These are phyloP conservation scores for Diaporthe australafricana DNA, from an alignment of 2,329 filamentous ascomycete genomes.

Conservation along the genomic window DNA sequence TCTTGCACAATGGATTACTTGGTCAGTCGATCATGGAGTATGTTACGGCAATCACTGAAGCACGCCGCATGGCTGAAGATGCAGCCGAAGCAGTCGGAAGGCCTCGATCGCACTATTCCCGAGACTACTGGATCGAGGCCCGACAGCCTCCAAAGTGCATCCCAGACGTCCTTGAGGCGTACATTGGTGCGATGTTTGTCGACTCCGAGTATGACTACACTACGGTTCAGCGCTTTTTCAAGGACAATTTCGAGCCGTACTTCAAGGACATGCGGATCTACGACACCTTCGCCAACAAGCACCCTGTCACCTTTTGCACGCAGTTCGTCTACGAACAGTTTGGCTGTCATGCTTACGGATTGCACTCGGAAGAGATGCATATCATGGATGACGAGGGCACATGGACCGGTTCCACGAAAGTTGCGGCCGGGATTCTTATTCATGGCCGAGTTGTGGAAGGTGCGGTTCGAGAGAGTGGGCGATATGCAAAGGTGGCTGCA, in stretches of 20 bases:
- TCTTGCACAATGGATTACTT: slow-evolving; percentile 66
- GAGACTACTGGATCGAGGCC: slow-evolving; percentile 77
- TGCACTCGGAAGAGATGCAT: slow-evolving; percentile 64
- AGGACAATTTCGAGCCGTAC: slow-evolving; percentile 77
- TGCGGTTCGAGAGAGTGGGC: slow-evolving; percentile 69
- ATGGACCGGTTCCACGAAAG: slow-evolving; percentile 50
- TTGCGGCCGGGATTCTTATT: slow-evolving; percentile 80
- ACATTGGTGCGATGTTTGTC: slow-evolving; percentile 90
- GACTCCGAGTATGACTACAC: slow-evolving; percentile 84
- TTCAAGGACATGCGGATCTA: slow-evolving; percentile 90
- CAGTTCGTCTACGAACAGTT: slow-evolving; percentile 73
- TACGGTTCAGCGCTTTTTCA: slow-evolving; percentile 82
- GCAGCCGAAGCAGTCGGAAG: slow-evolving; percentile 49
- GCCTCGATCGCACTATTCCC: slow-evolving; percentile 54
- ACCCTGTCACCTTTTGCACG: slow-evolving; percentile 81
- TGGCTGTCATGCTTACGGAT: slow-evolving; percentile 70
- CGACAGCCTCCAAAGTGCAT: slow-evolving; percentile 78
- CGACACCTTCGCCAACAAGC: slow-evolving; percentile 86
- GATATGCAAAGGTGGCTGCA: slow-evolving; percentile 79
- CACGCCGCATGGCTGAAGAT: slow-evolving; percentile 48
- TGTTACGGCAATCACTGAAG: slow-evolving; percentile 65
- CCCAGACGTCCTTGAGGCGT: slow-evolving; percentile 89
- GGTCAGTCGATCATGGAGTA: slow-evolving; percentile 63
- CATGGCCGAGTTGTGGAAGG: slow-evolving; percentile 77
- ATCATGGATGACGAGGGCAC: slow-evolving; percentile 44